Evolutionary conservation across 805 yeast genomes (phyloP).

Genomic region (Yarrowia divulgata): DNA sequence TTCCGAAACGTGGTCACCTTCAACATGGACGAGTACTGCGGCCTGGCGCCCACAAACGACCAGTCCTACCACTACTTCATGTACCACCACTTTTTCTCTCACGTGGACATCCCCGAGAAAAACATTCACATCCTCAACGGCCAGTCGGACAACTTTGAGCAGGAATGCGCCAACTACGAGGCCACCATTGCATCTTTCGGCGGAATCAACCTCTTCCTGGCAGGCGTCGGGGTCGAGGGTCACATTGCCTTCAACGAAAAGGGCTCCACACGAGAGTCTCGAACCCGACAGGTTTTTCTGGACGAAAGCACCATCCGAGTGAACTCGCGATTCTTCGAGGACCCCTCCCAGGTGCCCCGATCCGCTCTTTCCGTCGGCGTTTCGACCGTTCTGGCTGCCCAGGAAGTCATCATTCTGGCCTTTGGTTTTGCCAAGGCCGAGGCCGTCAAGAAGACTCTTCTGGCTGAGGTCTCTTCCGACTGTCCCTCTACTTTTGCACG

Average conservation of each 20-base stretch:
- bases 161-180: conserved; percentile 60
- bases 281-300: conserved; percentile 57
- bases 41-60: conserved; percentile 56
- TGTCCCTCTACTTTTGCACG: conserved; percentile 62
- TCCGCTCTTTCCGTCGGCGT: conserved; percentile 64
- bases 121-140: conserved; percentile 65
- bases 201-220: conserved; percentile 61
- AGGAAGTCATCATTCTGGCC: conserved; percentile 60
- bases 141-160: conserved; percentile 55
- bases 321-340: conserved; percentile 61
- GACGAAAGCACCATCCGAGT: conserved; percentile 61
- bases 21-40: conserved; percentile 68
- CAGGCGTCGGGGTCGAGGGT: conserved; percentile 69
- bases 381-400: conserved; percentile 62
- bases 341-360: conserved; percentile 58
- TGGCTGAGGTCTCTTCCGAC: conserved; percentile 53
- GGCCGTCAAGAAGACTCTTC: conserved; percentile 58
- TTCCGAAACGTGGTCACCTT: conserved; percentile 64
- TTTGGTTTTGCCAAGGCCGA: conserved; percentile 57
- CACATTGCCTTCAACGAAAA: conserved; percentile 68
- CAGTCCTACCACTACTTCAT: conserved; percentile 67
- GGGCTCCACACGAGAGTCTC: conserved; percentile 57
- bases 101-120: conserved; percentile 59
- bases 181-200: conserved; percentile 57
- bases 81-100: conserved; percentile 63